phyloP scores from a whole-genome alignment of 2,329 filamentous ascomycete species.

The Shiraia bambusicola region DNA sequence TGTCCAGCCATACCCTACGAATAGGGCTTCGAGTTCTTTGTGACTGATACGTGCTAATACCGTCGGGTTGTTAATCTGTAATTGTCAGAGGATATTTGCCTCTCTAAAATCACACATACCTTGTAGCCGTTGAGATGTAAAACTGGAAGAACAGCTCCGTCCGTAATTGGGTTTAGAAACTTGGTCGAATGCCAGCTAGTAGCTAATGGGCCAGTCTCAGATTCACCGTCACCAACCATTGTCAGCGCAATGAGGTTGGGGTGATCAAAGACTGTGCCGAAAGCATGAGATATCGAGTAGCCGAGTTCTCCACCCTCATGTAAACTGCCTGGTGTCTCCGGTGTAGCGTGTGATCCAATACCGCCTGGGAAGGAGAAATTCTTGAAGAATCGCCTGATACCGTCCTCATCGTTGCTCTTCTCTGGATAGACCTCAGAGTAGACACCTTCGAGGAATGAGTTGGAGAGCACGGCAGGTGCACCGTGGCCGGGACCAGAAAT shows the following conservation, averaged over 20 bases:
- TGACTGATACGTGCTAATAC: conserved; percentile 72
- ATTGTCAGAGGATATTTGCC: conserved; percentile 4
- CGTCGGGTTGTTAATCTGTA: conserved; percentile 49
- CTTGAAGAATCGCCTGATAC: conserved; percentile 77
- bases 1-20: conserved; percentile 74
- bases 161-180: conserved; percentile 76
- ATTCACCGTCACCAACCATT: conserved; percentile 78
- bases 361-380: conserved; percentile 80
- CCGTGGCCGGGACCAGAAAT: conserved; percentile 77
- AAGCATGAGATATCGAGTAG: conserved; percentile 79
- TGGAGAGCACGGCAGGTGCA: conserved; percentile 72
- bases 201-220: conserved; percentile 77
- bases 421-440: conserved; percentile 78
- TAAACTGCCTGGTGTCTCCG: conserved; percentile 74
- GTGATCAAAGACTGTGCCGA: conserved; percentile 74
- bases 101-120: conserved; percentile 48
- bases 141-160: conserved; percentile 75
- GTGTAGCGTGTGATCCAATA: conserved; percentile 75
- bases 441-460: conserved; percentile 74
- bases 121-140: conserved; percentile 83
- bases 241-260: conserved; percentile 73
- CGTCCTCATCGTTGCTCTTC: conserved; percentile 67
- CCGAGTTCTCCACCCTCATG: conserved; percentile 81
- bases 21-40: conserved; percentile 68
- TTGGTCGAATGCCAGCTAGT: conserved; percentile 83